Base-by-base conservation (phyloP, 805 yeast genomes). In the Saturnispora saitoi region DNA sequence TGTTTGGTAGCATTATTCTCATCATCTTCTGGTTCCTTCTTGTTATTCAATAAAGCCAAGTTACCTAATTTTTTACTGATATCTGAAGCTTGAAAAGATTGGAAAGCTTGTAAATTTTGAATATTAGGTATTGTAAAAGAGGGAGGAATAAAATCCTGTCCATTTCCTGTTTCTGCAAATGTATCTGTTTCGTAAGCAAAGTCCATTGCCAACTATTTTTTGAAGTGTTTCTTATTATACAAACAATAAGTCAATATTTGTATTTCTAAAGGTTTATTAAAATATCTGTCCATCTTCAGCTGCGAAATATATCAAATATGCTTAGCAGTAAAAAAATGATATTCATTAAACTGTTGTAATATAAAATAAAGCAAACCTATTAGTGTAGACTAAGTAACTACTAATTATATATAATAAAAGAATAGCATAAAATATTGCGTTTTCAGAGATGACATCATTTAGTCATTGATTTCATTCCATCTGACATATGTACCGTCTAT, bases 401-500 rank as follows among this genome's bases (percentile, higher is more conserved):
- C 28, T 6, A 24, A 24, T n/a, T n/a, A n/a, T n/a, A n/a, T n/a
- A n/a, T n/a, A n/a, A n/a, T n/a, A n/a, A n/a, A n/a, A n/a, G n/a
- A n/a, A n/a, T n/a, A n/a, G n/a, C n/a, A n/a, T n/a, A n/a, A n/a
- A n/a, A n/a, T n/a, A n/a, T n/a, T n/a, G 11, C 14, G 12, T 3
- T 10, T 31, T 31, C 32, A 12, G 11, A 31, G 15, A n/a, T n/a
- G 4, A 5, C 6, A 5, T n/a, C 10, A 12, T 30, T 31, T n/a
- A 34, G 11, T 22, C 15, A 20, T 37, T 37, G 24, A 45, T 46
- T 12, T 48, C 29, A 15, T 53, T 47, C 56, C 56, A 86, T 50
- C 96, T 70, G 46, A 83, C 58, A 59, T 80, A 86, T 52, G 71
- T 61, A 0, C 97, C 98, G 50, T 80, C 81, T 34, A 87, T 58